phyloP scores from a whole-genome alignment of 2,329 filamentous ascomycete species.

The Stachybotrys chlorohalonatus region DNA sequence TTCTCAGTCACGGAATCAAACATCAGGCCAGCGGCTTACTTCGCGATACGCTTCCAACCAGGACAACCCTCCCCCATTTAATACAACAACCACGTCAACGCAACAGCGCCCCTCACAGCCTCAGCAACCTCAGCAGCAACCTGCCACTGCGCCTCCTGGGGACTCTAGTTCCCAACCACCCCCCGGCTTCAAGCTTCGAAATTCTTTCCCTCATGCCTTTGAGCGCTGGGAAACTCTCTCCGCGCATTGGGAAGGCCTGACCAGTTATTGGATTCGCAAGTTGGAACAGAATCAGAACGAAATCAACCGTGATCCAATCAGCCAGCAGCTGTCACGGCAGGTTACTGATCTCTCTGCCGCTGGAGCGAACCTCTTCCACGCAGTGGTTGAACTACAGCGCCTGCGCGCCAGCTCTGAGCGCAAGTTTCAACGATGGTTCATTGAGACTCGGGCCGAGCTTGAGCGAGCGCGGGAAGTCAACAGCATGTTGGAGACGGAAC shows the following conservation, averaged over 20 bases:
- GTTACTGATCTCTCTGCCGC: slow-evolving; percentile 96
- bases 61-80: slow-evolving; percentile 8
- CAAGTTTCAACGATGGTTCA: slow-evolving; percentile 98
- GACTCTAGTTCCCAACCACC: slow-evolving; percentile 10
- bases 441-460: slow-evolving; percentile 82
- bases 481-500: slow-evolving; percentile 64
- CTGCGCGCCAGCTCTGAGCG: slow-evolving; percentile 90
- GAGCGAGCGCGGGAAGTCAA: slow-evolving; percentile 78
- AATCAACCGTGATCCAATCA: slow-evolving; percentile 71
- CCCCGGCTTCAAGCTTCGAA: slow-evolving; percentile 36
- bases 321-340: slow-evolving; percentile 81
- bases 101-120: slow-evolving; percentile 5
- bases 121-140: slow-evolving; percentile 7
- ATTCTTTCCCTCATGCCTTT: slow-evolving; percentile 90
- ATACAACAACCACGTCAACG: slow-evolving; percentile 9
- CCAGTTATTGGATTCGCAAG: slow-evolving; percentile 92
- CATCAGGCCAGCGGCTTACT: background rate
- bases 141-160: slow-evolving; percentile 7
- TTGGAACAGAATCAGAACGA: slow-evolving; percentile 86
- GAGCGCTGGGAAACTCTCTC: slow-evolving; percentile 96
- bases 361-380: slow-evolving; percentile 93
- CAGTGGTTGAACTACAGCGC: slow-evolving; percentile 90
- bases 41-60: no score
- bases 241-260: slow-evolving; percentile 95
- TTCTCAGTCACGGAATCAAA: background rate